phyloP scores from a whole-genome alignment of 306 rosid genomes.

The Prunus padus region DNA sequence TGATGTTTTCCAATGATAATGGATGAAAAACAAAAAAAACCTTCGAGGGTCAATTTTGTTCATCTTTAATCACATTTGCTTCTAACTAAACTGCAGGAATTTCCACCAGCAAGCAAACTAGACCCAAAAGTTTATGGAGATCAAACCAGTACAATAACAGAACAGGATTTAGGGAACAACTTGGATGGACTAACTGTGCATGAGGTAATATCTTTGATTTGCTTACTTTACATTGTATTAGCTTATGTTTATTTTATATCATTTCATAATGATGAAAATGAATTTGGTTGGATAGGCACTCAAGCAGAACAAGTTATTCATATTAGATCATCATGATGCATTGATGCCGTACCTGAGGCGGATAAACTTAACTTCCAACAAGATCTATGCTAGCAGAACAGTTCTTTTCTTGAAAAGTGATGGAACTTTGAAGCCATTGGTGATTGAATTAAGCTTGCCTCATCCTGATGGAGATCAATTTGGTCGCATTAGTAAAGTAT shows the following conservation, averaged over 20 bases:
- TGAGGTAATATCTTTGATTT: conserved; percentile 36
- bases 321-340: conserved; percentile 66
- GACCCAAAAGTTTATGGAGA: conserved; percentile 54
- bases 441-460: conserved; percentile 61
- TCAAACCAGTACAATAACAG: conserved; percentile 50
- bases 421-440: conserved; percentile 76
- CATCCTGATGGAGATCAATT: conserved; percentile 48
- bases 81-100: conserved; percentile 42
- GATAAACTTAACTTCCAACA: conserved; percentile 40
- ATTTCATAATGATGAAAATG: neutral
- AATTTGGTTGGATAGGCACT: conserved; percentile 48
- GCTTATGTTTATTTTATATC: neutral
- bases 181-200: conserved; percentile 55
- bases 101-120: conserved; percentile 70
- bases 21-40: neutral
- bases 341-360: conserved; percentile 55
- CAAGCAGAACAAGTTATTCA: conserved; percentile 46
- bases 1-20: neutral
- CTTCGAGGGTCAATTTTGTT: no score
- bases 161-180: conserved; percentile 42
- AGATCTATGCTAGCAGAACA: conserved; percentile 63
- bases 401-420: conserved; percentile 56
- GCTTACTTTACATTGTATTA: neutral
- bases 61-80: neutral
- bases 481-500: conserved; percentile 53